phyloP scores from a whole-genome alignment of 169 alveolate species.

The Plasmodium gonderi region DNA sequence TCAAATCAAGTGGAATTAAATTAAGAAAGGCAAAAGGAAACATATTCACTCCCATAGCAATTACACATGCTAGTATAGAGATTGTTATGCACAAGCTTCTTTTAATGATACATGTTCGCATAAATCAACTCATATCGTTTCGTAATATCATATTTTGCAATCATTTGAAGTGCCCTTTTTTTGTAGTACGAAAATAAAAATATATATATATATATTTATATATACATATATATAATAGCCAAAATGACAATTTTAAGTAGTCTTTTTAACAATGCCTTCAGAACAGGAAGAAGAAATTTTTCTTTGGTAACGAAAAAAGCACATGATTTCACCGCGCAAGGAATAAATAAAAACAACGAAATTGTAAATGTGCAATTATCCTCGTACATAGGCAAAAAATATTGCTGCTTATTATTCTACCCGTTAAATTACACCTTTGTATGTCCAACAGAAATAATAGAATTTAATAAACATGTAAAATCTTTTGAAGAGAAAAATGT shows the following conservation, averaged over 20 bases:
- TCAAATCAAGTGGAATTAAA: neutral
- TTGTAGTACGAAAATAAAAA: neutral
- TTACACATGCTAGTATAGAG: too few species aligned
- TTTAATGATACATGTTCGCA: too few species aligned
- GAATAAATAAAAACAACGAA: conserved; percentile 75
- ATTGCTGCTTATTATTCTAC: conserved; percentile 82
- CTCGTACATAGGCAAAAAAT: conserved; percentile 78
- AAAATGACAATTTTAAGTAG: conserved; percentile 15
- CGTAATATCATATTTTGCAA: too few species aligned
- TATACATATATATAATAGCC: neutral
- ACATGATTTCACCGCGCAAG: conserved; percentile 80
- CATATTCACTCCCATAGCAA: neutral
- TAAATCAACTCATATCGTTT: too few species aligned
- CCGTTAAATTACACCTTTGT: conserved; percentile 87
- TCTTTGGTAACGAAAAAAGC: conserved; percentile 77
- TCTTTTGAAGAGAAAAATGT: conserved; percentile 80
- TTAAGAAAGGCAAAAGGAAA: neutral
- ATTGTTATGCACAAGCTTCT: too few species aligned
- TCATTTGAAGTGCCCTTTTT: too few species aligned
- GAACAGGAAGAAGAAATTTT: conserved; percentile 22
- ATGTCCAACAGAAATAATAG: conserved; percentile 87
- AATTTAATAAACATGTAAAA: conserved; percentile 79
- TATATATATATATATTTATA: neutral
- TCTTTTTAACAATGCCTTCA: neutral
- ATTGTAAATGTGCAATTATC: conserved; percentile 76